Conservation (phyloP, 2,329 filamentous ascomycete genomes). For the Ophiostoma sp. region DNA sequence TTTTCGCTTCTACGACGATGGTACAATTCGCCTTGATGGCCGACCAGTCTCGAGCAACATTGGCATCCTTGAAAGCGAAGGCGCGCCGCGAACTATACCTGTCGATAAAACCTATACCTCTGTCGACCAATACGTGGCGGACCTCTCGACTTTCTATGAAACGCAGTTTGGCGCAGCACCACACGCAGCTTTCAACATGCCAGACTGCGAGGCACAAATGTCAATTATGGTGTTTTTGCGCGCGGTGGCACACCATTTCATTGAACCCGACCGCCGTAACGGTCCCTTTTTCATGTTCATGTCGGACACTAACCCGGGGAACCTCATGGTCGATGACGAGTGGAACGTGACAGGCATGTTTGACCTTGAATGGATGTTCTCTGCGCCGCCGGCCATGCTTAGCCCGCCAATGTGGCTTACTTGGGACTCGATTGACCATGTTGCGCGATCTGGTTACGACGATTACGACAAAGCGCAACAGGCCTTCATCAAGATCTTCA, state of each 20-base stretch:
- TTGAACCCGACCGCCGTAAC: not conserved
- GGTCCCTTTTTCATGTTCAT: slow-evolving; percentile 29
- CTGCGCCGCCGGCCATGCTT: slow-evolving; percentile 31
- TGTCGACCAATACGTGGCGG: slow-evolving; percentile 28
- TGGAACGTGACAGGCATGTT: slow-evolving; percentile 34
- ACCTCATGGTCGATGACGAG: slow-evolving; percentile 34
- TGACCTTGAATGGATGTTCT: slow-evolving; percentile 34
- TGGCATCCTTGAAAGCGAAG: slow-evolving; percentile 34
- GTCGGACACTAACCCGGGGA: slow-evolving; percentile 32
- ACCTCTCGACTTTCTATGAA: slow-evolving; percentile 30
- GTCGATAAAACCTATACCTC: slow-evolving; percentile 32
- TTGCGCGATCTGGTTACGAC: slow-evolving; percentile 14
- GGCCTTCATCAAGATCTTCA: slow-evolving; percentile 25
- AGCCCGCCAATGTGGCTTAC: slow-evolving; percentile 33
- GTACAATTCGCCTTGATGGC: slow-evolving; percentile 21
- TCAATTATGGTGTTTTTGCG: slow-evolving; percentile 23
- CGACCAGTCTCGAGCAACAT: slow-evolving; percentile 27
- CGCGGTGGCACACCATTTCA: slow-evolving; percentile 8
- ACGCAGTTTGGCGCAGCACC: slow-evolving; percentile 29
- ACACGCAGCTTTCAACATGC: slow-evolving; percentile 27
- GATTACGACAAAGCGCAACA: slow-evolving; percentile 22
- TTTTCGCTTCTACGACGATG: slow-evolving; percentile 31
- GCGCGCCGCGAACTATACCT: slow-evolving; percentile 32
- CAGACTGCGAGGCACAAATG: slow-evolving; percentile 32
- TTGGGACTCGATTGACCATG: slow-evolving; percentile 23